These are phyloP conservation scores for Glonium stellatum DNA, from an alignment of 495 filamentous ascomycete genomes.

Conservation along the genomic window DNA sequence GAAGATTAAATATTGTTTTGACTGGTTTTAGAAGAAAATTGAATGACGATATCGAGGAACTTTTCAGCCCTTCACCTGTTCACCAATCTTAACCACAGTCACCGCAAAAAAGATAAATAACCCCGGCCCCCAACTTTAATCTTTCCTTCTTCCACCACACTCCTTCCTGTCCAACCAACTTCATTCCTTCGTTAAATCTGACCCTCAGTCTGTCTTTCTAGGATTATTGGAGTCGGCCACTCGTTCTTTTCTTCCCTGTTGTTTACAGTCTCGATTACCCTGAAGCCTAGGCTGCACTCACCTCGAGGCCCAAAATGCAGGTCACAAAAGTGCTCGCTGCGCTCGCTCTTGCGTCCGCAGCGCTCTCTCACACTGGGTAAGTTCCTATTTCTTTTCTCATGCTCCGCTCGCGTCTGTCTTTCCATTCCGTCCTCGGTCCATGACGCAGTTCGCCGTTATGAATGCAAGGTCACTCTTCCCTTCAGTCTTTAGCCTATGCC, in stretches of 20 bases:
- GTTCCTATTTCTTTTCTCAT: neutral
- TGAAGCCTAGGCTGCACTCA: neutral
- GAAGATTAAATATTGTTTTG: no score
- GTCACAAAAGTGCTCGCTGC: neutral
- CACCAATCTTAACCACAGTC: neutral
- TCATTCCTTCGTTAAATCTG: neutral
- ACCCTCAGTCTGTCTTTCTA: neutral
- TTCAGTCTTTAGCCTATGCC: no score
- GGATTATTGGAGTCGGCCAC: neutral
- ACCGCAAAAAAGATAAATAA: neutral
- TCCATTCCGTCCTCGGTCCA: neutral
- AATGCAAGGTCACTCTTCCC: no score
- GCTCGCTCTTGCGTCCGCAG: neutral
- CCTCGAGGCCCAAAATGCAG: neutral
- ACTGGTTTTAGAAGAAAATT: no score
- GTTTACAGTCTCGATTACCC: neutral
- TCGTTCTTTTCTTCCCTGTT: neutral
- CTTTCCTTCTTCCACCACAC: neutral
- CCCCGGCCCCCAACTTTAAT: neutral
- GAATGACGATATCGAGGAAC: neutral
- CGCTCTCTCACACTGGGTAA: neutral
- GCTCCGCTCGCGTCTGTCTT: neutral
- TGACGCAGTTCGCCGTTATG: no score
- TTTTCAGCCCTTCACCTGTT: neutral
- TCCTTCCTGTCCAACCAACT: neutral